Evolutionary conservation across 495 filamentous ascomycete genomes (phyloP), one percentile per base, ranked within the genome.

Genomic region (Neurospora terricola): DNA sequence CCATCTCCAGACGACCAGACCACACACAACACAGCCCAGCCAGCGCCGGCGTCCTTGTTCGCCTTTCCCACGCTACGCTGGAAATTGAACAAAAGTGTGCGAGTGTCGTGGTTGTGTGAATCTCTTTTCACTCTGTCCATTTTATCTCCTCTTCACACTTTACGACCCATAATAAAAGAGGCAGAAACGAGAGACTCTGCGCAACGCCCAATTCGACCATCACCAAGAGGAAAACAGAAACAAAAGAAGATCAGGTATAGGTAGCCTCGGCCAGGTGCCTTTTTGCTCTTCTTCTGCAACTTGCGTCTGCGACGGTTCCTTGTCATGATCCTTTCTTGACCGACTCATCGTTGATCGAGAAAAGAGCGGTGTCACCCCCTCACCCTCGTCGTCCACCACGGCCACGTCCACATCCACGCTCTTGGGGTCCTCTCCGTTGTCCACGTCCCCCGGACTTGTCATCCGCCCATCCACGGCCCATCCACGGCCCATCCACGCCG

Each of bases 281-380:
- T 18, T 66, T 66, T 66, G 23, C 30, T 66, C 23, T 36, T 66
- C 48, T 59, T 59, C 21, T 54, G 18, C 45, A 43, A 12, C 42
- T 43, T 42, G 39, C 39, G 42, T 43, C 42, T 45, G 48, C 48
- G 48, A 59, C 48, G 48, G 48, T 59, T 59, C 71, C 77, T 76
- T 75, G 75, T 77, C 79, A 79, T 81, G 76, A 79, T 76, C 76
- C 69, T 72, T 71, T 77, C 76, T 71, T 82, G 79, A 82, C 80
- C 78, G 78, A 80, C 77, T 80, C 78, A 76, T 71, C 54, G 72
- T 73, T 62, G 45, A 76, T 73, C 74, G 30, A 54, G 75, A 77
- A 81, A 76, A 83, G 80, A 83, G 80, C 81, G 79, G 81, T 82
- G 81, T 81, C 81, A 72, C 68, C 72, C 74, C 72, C 78, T 66